These are phyloP conservation scores for Wickerhamomyces canadensis DNA, from an alignment of 805 yeast species.

Conservation along the genomic window DNA sequence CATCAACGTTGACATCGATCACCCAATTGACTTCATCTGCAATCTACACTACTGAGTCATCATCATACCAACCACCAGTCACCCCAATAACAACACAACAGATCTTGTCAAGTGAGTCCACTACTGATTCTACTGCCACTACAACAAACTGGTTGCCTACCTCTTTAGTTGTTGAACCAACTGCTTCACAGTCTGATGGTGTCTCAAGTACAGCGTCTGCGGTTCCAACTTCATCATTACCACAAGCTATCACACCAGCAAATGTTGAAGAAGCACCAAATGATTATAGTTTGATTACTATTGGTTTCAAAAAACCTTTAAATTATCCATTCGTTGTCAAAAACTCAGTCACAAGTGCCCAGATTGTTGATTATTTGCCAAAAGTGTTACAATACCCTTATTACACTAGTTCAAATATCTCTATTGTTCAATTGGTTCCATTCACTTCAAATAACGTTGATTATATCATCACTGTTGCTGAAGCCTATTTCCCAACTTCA, in stretches of 20 bases:
- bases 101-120: constrained; percentile 15
- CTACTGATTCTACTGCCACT: constrained; percentile 14
- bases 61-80: too few species aligned
- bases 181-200: constrained; percentile 15
- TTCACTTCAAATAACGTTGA: constrained; percentile 48
- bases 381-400: constrained; percentile 58
- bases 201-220: constrained; percentile 23
- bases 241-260: constrained; percentile 74
- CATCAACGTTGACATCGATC: too few species aligned
- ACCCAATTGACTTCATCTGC: too few species aligned
- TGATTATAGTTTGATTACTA: constrained; percentile 52
- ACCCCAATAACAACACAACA: neutral
- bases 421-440: constrained; percentile 71
- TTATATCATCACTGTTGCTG: constrained; percentile 84
- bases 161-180: constrained; percentile 33
- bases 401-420: constrained; percentile 34
- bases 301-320: constrained; percentile 74
- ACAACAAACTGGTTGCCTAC: constrained; percentile 39
- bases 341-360: constrained; percentile 73
- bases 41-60: too few species aligned
- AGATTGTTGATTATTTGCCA: constrained; percentile 83
- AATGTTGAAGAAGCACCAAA: constrained; percentile 35
- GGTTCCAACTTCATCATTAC: constrained; percentile 48
- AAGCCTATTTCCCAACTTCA: constrained; percentile 68
- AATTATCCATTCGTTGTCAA: constrained; percentile 81